Evolutionary conservation across 1,284 basidiomycete genomes (phyloP).

Genomic region (Stereum hirsutum): DNA sequence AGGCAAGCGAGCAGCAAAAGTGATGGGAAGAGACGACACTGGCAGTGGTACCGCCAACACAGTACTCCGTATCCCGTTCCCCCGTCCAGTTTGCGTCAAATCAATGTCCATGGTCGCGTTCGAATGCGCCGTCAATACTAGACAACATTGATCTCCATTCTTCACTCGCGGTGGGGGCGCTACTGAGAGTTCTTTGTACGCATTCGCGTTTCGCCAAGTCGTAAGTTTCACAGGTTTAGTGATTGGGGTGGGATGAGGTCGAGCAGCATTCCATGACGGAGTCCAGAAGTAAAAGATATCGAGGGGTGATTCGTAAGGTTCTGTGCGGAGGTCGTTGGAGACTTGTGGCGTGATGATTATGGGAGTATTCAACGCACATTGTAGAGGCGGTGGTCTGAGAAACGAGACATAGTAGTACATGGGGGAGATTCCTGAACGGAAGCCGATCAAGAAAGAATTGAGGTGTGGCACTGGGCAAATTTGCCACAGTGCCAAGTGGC

Average conservation of each 20-base stretch:
- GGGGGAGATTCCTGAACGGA: too few relatives aligned
- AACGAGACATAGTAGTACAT: conserved; percentile 80
- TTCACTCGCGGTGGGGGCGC: conserved; percentile 45
- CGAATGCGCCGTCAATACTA: conserved; percentile 40
- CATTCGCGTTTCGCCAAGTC: conserved; percentile 51
- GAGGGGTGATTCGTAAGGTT: conserved; percentile 34
- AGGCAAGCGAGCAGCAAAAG: conserved; percentile 25
- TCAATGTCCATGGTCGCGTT: conserved; percentile 20
- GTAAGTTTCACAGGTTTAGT: conserved; percentile 56
- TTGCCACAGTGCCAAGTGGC: too few relatives aligned
- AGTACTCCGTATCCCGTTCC: too few relatives aligned
- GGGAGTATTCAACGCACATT: conserved; percentile 27
- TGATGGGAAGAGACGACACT: conserved; percentile 60
- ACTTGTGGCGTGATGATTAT: conserved; percentile 64
- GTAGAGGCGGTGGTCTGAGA: conserved; percentile 60
- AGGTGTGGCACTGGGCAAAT: too few relatives aligned
- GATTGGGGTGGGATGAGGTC: conserved; percentile 6
- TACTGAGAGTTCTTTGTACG: conserved; percentile 66
- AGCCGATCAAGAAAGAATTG: too few relatives aligned
- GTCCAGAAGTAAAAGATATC: conserved; percentile 37
- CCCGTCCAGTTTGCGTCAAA: conserved; percentile 22
- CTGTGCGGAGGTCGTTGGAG: conserved; percentile 75
- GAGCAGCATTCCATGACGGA: conserved; percentile 8
- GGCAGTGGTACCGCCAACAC: conserved; percentile 38
- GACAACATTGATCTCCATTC: conserved; percentile 51